These are phyloP conservation scores for Hortiboletus flavorubellus DNA, from an alignment of 768 basidiomycete genomes.

Conservation along the genomic window DNA sequence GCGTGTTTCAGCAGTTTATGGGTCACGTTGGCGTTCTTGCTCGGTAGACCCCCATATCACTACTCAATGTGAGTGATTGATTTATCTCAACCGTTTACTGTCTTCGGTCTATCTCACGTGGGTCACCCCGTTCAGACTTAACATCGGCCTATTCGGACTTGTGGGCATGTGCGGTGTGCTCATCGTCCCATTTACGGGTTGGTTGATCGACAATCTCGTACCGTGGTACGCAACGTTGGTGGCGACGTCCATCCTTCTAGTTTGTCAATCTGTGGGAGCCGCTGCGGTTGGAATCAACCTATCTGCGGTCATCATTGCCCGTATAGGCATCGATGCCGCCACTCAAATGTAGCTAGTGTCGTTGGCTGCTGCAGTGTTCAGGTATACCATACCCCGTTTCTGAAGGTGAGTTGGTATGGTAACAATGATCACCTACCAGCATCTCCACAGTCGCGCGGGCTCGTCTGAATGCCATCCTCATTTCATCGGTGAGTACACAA, in stretches of 20 bases:
- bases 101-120: background rate
- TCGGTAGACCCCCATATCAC: conserved; percentile 71
- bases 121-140: conserved; percentile 31
- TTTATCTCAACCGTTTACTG: conserved; percentile 4
- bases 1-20: conserved; percentile 63
- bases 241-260: conserved; percentile 43
- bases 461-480: conserved; percentile 71
- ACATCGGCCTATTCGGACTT: conserved; percentile 73
- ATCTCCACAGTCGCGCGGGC: conserved; percentile 51
- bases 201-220: conserved; percentile 62
- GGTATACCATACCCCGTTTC: conserved; percentile 34
- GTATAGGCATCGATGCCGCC: conserved; percentile 70
- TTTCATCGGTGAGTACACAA: conserved; percentile 53
- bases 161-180: conserved; percentile 71
- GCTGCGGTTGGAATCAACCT: conserved; percentile 69
- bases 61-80: conserved; percentile 57
- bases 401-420: conserved; percentile 1
- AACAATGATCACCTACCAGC: conserved; percentile 13
- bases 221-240: conserved; percentile 76
- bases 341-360: conserved; percentile 75
- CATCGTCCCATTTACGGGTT: conserved; percentile 66
- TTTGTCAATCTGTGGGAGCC: conserved; percentile 61
- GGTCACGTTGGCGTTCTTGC: conserved; percentile 79
- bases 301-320: conserved; percentile 64
- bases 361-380: conserved; percentile 55